Evolutionary conservation across 2,329 filamentous ascomycete species (phyloP), one percentile per base, ranked within the genome.

Genomic region (Ophiosphaerella korrae): DNA sequence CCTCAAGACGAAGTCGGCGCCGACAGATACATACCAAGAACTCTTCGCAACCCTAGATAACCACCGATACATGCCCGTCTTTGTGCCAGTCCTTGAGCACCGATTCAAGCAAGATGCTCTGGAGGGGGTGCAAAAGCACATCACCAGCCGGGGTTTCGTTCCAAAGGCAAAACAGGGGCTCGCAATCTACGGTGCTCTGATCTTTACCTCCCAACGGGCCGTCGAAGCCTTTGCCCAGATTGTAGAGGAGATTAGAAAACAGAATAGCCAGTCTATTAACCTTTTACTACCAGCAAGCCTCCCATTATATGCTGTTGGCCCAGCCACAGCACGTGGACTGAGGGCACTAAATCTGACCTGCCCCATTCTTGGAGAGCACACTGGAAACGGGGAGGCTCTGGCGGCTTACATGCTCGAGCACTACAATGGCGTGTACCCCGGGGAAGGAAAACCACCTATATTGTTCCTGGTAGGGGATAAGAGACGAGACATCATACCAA

Each of bases 401-500:
- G 88, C 92, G 0, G 76, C 81, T 5, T 88, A 87, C 66, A 97
- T 99, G 46, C 79, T 96, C 5, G 75, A 85, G 2, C 88, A 96
- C 69, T 96, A 96, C 67, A 83, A 82, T 46, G 50, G 52, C 7
- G 54, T 79, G 9, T 64, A 73, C 46, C 66, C 63, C 26, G 60
- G 60, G 50, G 45, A 64, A 7, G 41, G 48, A 12, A 84, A 85
- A 62, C 85, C 82, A 0, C 82, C 88, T 0, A 72, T 97, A 5
- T 77, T 97, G 1, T 99, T 97, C 71, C 82, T 95, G 12, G 92
- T 96, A 0, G 94, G 94, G 16, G 93, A 97, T 70, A 89, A 92
- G 69, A 84, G 92, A 47, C 80, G 94, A 38, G 94, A 97, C 70
- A 85, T 96, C 58, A 96, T 99, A 57, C 92, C 94, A 1, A 89